Evolutionary conservation across 2,329 filamentous ascomycete genomes (phyloP), one percentile per base, ranked within the genome.

Genomic region (Beauveria australis): DNA sequence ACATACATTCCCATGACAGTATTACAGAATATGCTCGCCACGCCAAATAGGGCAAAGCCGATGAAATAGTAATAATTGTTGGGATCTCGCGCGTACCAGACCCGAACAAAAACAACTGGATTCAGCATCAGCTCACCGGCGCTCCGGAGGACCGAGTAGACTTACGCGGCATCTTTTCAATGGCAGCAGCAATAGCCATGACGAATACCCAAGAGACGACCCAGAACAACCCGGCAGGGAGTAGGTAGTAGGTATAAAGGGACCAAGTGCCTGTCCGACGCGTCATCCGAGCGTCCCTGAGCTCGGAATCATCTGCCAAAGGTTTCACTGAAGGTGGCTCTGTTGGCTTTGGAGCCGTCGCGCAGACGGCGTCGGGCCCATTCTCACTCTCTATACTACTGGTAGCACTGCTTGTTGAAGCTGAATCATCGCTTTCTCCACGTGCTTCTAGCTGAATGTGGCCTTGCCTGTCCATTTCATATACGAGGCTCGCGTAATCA

Each of bases 21-120:
- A 48, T 40, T 41, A 10, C 41, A 53, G 12, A 61, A 6, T 33
- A 57, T 33, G 6, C 22, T 53, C n/a, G 46, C 40, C 2, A 61
- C 33, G 16, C 24, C 37, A 19, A 56, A 53, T 7, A 19, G 10
- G 28, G 30, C 46, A 33, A 52, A 53, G 9, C 60, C 60, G 8
- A 58, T 48, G 26, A 61, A 61, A n/a, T 61, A 61, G 10, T 22
- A 18, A 2, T 28, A 22, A 33, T 58, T 61, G 18, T n/a, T 37
- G 14, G 53, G 40, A 18, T 52, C 48, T 48, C n/a, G n/a, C 19
- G 22, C 41, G 9, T 52, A 48, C 60, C 60, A 61, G 18, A 61
- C 57, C 5, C 60, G 46, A 19, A 61, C 16, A 28, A 52, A 61
- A 22, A 58, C 41, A 5, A 47, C 60, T 61, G 22, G 9, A 24